Percentiles rank a stretch among this genome's conserved stretches.
phyloP scores from a whole-genome alignment of 768 basidiomycete genomes.

The Auriscalpium vulgare region DNA sequence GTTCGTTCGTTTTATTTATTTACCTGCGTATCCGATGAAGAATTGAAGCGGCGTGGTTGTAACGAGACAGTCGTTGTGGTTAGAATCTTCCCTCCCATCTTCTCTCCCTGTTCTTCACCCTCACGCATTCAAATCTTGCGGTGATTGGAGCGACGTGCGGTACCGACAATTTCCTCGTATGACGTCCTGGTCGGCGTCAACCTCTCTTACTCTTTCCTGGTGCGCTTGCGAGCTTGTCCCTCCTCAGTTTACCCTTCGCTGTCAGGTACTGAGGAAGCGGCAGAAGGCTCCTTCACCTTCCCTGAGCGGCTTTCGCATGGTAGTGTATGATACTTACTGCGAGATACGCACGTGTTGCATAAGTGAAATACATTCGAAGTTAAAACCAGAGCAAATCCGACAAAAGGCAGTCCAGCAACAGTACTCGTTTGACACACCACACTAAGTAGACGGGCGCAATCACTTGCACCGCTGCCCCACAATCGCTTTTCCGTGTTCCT shows the following conservation, averaged over 20 bases:
- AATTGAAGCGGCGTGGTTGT: slow-evolving; percentile 3
- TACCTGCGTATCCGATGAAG: slow-evolving; percentile 11
- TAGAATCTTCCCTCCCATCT: neutral
- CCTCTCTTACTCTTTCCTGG: slow-evolving; percentile 8
- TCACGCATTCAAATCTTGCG: too few relatives aligned
- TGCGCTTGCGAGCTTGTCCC: neutral
- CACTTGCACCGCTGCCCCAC: slow-evolving; percentile 84
- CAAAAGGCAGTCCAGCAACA: too few relatives aligned
- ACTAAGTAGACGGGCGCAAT: slow-evolving; percentile 1
- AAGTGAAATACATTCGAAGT: too few relatives aligned
- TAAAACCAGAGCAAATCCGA: too few relatives aligned
- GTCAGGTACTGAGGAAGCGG: too few relatives aligned
- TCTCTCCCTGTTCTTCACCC: slow-evolving; percentile 1
- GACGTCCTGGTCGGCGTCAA: neutral
- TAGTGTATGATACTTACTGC: neutral
- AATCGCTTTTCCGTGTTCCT: slow-evolving; percentile 81
- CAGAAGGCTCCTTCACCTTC: too few relatives aligned
- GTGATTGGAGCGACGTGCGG: too few relatives aligned
- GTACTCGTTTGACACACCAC: too few relatives aligned
- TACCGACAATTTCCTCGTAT: too few relatives aligned
- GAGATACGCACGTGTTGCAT: neutral
- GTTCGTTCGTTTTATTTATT: slow-evolving; percentile 14
- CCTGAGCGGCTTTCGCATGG: neutral
- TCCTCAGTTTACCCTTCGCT: too few relatives aligned
- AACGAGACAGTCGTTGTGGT: slow-evolving; percentile 3